Base-by-base conservation (phyloP, 345 rosid species). In the Boechera stricta region DNA sequence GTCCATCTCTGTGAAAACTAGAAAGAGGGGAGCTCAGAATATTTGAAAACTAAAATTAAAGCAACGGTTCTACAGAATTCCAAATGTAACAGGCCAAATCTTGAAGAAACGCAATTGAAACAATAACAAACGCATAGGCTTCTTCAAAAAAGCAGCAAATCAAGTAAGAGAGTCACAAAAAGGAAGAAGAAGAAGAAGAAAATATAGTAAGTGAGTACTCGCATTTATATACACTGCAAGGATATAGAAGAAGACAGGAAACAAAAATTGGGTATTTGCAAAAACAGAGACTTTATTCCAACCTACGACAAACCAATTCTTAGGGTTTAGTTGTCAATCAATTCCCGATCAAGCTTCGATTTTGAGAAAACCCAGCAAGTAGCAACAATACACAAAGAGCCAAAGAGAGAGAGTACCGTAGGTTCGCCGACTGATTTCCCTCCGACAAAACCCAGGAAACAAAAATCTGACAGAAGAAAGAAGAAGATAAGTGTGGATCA, bases 391-490 rank as follows among this genome's bases (percentile, higher is more conserved):
- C 53, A 56, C 39, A 31, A 6, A 54, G n/a, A 31, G 31, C 11
- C 5, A 39, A 3, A 41, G 44, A 10, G 44, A 58, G 57, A 48
- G 76, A 38, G 67, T 72, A 61, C 76, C 76, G 16, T 72, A 26
- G 8, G 6, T 62, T 71, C 56, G 64, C 21, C 18, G 54, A 70
- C 5, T 61, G 60, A 16, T 21, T 36, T 10, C 18, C 4, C 61
- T 48, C 53, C 4, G 9, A 48, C 10, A 49, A 49, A 49, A 16
- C 54, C 28, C 28, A 49, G 36, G 5, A 12, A 16, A 9, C 47
- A 61, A 26, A 44, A 72, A 61, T n/a, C 76, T 61, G 61, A 16
- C 10, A 16, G 24, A 18, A 18, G 55, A 7, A 51, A 18, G 32
- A 47, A 60, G 58, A 58, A 57, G 35, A 71, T 2, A 18, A 59